A percentile compares a stretch with the other conserved stretches of the same genome.
phyloP scores from a whole-genome alignment of 768 basidiomycete genomes.

The Stropharia rugosoannulata region DNA sequence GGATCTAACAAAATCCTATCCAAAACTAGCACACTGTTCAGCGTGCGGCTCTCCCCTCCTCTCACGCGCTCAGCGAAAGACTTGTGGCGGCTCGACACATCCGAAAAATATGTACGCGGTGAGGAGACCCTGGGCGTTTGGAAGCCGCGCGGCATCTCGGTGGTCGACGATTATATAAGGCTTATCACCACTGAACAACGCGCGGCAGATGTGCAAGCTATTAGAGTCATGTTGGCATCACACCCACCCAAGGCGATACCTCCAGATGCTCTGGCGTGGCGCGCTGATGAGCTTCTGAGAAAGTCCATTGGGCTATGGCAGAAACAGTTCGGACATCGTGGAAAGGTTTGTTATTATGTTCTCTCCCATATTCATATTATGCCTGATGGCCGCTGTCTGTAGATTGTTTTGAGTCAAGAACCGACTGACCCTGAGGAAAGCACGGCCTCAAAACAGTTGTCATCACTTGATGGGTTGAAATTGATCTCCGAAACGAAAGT shows the following conservation, averaged over 20 bases:
- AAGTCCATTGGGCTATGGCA: conserved; percentile 82
- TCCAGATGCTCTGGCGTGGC: conserved; percentile 61
- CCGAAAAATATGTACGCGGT: conserved; percentile 91
- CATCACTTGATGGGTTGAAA: conserved; percentile 55
- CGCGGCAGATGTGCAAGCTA: conserved; percentile 88
- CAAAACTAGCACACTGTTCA: conserved; percentile 84
- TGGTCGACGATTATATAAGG: conserved; percentile 83
- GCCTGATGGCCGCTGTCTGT: conserved; percentile 16
- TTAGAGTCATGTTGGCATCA: conserved; percentile 71
- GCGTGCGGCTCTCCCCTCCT: conserved; percentile 77
- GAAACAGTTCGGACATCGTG: conserved; percentile 72
- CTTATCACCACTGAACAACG: conserved; percentile 70
- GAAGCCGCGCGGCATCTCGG: conserved; percentile 85
- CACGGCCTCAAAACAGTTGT: conserved; percentile 27
- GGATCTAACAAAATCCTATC: conserved; percentile 74
- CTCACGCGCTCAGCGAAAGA: conserved; percentile 85
- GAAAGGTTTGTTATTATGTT: conserved; percentile 51
- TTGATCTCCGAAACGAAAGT: conserved; percentile 72
- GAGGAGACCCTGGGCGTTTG: conserved; percentile 83
- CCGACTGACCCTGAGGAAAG: conserved; percentile 56
- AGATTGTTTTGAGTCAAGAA: conserved; percentile 82
- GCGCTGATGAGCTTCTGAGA: conserved; percentile 59
- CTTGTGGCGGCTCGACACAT: conserved; percentile 93
- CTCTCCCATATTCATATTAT: not conserved
- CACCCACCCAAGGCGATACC: conserved; percentile 48